Percentiles rank a stretch among this genome's conserved stretches.
Conservation (phyloP, 257 asterid species). For the Mitragyna speciosa region DNA sequence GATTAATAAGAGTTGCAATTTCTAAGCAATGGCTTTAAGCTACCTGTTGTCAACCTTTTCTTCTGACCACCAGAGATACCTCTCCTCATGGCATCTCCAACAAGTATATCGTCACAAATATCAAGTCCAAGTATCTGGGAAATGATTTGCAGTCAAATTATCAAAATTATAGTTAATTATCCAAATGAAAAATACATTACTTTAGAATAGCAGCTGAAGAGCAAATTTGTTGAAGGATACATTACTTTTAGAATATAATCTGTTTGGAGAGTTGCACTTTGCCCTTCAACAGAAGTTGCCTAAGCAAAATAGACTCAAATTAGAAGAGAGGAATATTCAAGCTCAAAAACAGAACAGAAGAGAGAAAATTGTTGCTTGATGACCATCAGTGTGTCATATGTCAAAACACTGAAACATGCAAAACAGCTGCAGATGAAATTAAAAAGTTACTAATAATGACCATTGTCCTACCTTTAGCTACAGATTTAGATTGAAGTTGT, state of each 20-base stretch:
- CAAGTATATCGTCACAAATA: constrained; percentile 39
- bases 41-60: constrained; percentile 52
- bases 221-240: background rate
- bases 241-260: constrained; percentile 51
- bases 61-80: constrained; percentile 60
- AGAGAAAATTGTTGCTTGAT: background rate
- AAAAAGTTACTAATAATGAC: background rate
- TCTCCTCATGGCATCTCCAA: constrained; percentile 49
- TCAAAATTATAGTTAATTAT: background rate
- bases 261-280: constrained; percentile 41
- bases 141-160: background rate
- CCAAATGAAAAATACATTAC: too few species aligned
- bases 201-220: background rate
- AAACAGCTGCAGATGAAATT: background rate
- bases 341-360: background rate
- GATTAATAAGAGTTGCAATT: background rate
- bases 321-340: background rate
- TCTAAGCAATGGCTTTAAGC: background rate
- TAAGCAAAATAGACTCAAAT: constrained; percentile 12
- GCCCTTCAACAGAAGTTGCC: constrained; percentile 53
- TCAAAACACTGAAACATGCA: background rate
- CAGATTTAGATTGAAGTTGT: background rate
- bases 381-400: background rate
- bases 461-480: too few species aligned
- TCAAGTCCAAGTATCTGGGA: constrained; percentile 55